Conservation (phyloP, 2,329 filamentous ascomycete species). For the Bipolaris bicolor region DNA sequence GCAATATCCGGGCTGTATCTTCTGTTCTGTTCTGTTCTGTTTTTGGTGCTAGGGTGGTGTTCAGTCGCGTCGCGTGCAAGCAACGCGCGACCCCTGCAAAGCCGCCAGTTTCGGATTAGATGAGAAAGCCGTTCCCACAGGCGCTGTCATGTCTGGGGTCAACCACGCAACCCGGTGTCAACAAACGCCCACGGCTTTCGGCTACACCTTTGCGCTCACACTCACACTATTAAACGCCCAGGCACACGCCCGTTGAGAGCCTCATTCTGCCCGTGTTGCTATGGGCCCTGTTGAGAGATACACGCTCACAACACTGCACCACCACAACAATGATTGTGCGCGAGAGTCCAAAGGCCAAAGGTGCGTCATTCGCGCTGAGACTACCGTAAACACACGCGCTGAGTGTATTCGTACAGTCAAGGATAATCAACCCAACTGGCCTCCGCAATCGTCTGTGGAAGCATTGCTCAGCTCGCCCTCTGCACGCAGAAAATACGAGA, state of each 20-base stretch:
- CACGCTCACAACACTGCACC: constrained; percentile 21
- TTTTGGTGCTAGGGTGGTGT: not conserved
- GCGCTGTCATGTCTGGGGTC: constrained; percentile 6
- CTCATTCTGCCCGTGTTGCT: constrained; percentile 25
- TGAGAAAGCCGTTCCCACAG: constrained; percentile 7
- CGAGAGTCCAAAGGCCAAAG: constrained; percentile 55
- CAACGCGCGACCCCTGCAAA: constrained; percentile 38
- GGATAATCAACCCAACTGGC: constrained; percentile 59
- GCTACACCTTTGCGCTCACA: constrained; percentile 5
- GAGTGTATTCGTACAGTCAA: constrained; percentile 37
- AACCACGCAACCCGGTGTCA: constrained; percentile 32
- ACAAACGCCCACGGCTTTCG: constrained; percentile 20
- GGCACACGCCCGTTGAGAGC: constrained; percentile 1
- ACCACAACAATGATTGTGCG: constrained; percentile 53
- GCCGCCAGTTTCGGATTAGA: constrained; percentile 35
- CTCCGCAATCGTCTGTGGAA: constrained; percentile 67
- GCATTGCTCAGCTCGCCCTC: constrained; percentile 73
- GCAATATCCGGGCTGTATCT: not conserved
- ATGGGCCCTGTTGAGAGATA: constrained; percentile 35
- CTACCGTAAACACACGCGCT: constrained; percentile 15
- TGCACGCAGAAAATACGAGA: constrained; percentile 76
- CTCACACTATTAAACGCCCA: not conserved
- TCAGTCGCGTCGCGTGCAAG: constrained; percentile 19
- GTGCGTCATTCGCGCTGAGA: constrained; percentile 29
- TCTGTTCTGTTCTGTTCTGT: not conserved